Percentiles rank a stretch among this genome's conserved stretches.
Evolutionary conservation across 2,329 filamentous ascomycete species (phyloP).

Genomic region (Fusarium sarcochroum): DNA sequence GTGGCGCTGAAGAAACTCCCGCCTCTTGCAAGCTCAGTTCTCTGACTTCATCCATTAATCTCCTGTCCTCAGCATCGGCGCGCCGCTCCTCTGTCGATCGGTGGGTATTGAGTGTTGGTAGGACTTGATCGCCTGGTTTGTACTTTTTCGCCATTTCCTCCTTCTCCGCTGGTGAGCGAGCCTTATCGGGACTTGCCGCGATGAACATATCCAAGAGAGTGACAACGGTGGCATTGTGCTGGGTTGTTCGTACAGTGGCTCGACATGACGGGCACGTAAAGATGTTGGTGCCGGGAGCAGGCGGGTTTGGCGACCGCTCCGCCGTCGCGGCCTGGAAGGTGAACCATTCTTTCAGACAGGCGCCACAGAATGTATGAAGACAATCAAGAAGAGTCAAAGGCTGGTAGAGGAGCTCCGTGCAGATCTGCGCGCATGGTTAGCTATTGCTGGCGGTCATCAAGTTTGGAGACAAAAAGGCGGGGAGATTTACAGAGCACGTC

Average conservation of each 20-base stretch:
- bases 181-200: slow-evolving; percentile 81
- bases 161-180: slow-evolving; percentile 79
- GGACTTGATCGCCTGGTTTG: slow-evolving; percentile 83
- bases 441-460: slow-evolving; percentile 15
- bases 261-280: slow-evolving; percentile 97
- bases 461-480: slow-evolving; percentile 30
- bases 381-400: slow-evolving; percentile 93
- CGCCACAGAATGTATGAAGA: slow-evolving; percentile 95
- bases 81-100: slow-evolving; percentile 67
- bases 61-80: slow-evolving; percentile 75
- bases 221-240: slow-evolving; percentile 90
- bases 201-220: slow-evolving; percentile 92
- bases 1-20: slow-evolving; percentile 61
- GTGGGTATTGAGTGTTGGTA: slow-evolving; percentile 71
- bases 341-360: slow-evolving; percentile 97
- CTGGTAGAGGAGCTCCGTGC: slow-evolving; percentile 93
- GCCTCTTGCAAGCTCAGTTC: slow-evolving; percentile 80
- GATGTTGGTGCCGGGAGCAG: slow-evolving; percentile 62
- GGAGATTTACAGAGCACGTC: slow-evolving; percentile 82
- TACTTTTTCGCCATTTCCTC: slow-evolving; percentile 82
- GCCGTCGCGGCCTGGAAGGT: slow-evolving; percentile 78
- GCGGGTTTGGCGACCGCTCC: slow-evolving; percentile 64
- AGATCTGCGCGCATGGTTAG: slow-evolving; percentile 75
- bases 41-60: slow-evolving; percentile 78
- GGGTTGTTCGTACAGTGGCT: slow-evolving; percentile 85